A percentile compares a stretch with the other conserved stretches of the same genome.
Conservation (phyloP, 306 rosid species). For the Arachis hypogaea region DNA sequence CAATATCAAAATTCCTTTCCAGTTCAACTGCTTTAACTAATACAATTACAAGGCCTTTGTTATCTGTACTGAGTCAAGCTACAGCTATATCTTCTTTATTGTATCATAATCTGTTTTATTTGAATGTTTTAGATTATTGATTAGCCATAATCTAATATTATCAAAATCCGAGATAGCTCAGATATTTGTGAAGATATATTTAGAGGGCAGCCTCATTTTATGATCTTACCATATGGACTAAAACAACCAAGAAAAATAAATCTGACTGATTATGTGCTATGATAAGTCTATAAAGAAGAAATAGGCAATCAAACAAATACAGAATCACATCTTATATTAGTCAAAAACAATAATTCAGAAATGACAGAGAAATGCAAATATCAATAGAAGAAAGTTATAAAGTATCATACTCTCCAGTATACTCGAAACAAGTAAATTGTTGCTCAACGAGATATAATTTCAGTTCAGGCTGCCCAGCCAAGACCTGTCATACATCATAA, state of each 20-base stretch:
- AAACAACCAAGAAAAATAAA: conserved; percentile 29
- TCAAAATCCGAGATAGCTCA: conserved; percentile 8
- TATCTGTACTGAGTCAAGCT: conserved; percentile 25
- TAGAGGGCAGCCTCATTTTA: background rate
- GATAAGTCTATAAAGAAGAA: conserved; percentile 13
- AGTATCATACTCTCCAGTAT: conserved; percentile 58
- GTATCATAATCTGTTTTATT: conserved; percentile 11
- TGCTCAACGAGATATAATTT: conserved; percentile 57
- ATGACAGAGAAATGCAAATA: conserved; percentile 25
- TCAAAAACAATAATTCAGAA: conserved; percentile 19
- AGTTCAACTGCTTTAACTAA: conserved; percentile 16
- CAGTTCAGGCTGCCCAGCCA: conserved; percentile 67
- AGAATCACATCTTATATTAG: conserved; percentile 10
- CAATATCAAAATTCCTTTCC: conserved; percentile 16
- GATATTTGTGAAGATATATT: conserved; percentile 20
- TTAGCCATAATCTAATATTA: background rate
- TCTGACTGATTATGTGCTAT: conserved; percentile 19
- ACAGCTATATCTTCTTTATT: conserved; percentile 14
- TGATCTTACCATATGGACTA: conserved; percentile 26
- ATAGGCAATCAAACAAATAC: conserved; percentile 4
- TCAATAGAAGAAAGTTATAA: conserved; percentile 28
- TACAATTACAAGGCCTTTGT: background rate
- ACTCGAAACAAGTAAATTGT: conserved; percentile 71
- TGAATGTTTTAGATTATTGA: conserved; percentile 27
- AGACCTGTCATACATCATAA: conserved; percentile 56